Conservation (phyloP, 2,329 filamentous ascomycete species). For the Dactylellina cionopaga region DNA sequence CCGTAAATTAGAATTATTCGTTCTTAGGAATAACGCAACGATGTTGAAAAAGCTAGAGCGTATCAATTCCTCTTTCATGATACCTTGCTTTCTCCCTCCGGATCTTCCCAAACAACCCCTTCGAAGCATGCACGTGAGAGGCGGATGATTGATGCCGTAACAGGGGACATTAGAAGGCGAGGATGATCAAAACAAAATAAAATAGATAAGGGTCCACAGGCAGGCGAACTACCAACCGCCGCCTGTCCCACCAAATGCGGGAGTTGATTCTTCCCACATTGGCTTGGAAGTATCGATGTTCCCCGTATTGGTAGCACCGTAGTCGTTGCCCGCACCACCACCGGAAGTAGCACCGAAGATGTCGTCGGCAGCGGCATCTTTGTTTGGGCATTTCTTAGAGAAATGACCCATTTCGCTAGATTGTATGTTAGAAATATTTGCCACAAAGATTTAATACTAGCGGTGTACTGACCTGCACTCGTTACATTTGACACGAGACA, state of each 20-base stretch:
- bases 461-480: slow-evolving; percentile 36
- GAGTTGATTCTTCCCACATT: slow-evolving; percentile 15
- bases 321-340: slow-evolving; percentile 33
- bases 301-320: background rate
- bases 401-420: slow-evolving; percentile 44
- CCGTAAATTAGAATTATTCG: too few species aligned
- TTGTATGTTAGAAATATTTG: background rate
- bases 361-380: slow-evolving; percentile 13
- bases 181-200: slow-evolving; percentile 4
- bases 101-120: background rate
- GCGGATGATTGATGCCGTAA: too few species aligned
- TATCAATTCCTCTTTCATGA: background rate
- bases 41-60: background rate
- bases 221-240: slow-evolving; percentile 24
- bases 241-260: slow-evolving; percentile 26
- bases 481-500: slow-evolving; percentile 35
- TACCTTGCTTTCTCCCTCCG: background rate
- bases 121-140: background rate
- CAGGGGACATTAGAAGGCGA: too few species aligned
- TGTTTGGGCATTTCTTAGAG: slow-evolving; percentile 32
- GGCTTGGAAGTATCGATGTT: slow-evolving; percentile 20
- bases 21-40: too few species aligned
- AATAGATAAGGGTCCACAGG: slow-evolving; percentile 9
- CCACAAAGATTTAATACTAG: background rate
- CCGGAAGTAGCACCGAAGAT: slow-evolving; percentile 38